Evolutionary conservation across 257 asterid species (phyloP).

Genomic region (Nicotiana tomentosiformis): DNA sequence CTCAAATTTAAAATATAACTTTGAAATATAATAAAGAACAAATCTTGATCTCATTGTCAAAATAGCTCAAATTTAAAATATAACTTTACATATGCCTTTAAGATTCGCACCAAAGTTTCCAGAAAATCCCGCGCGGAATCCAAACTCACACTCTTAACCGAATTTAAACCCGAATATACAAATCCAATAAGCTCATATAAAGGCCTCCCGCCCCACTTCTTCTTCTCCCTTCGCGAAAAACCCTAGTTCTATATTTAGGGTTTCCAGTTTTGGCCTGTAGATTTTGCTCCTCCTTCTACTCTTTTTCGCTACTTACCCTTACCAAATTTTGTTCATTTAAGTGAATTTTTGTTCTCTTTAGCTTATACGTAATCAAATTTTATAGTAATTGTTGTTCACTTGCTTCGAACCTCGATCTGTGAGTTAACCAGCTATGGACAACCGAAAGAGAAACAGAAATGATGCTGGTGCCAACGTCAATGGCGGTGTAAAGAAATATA

Average conservation of each 20-base stretch:
- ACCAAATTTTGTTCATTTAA: not conserved
- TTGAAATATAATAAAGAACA: too few species aligned
- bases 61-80: too few species aligned
- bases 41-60: too few species aligned
- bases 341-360: not conserved
- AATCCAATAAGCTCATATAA: not conserved
- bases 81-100: not conserved
- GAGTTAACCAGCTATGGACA: not conserved
- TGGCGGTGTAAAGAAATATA: slow-evolving; percentile 8
- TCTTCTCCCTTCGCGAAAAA: not conserved
- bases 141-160: not conserved
- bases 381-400: not conserved
- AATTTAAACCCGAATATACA: not conserved
- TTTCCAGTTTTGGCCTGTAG: not conserved
- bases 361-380: not conserved
- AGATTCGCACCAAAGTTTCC: not conserved
- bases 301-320: not conserved
- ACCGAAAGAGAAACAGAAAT: not conserved
- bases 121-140: slow-evolving; percentile 9
- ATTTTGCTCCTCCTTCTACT: not conserved
- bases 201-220: not conserved
- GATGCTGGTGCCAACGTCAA: not conserved
- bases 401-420: not conserved
- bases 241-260: not conserved
- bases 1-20: too few species aligned